A percentile compares a stretch with the other conserved stretches of the same genome.
Evolutionary conservation across 768 basidiomycete genomes (phyloP).

Genomic region (Trametes gibbosa): DNA sequence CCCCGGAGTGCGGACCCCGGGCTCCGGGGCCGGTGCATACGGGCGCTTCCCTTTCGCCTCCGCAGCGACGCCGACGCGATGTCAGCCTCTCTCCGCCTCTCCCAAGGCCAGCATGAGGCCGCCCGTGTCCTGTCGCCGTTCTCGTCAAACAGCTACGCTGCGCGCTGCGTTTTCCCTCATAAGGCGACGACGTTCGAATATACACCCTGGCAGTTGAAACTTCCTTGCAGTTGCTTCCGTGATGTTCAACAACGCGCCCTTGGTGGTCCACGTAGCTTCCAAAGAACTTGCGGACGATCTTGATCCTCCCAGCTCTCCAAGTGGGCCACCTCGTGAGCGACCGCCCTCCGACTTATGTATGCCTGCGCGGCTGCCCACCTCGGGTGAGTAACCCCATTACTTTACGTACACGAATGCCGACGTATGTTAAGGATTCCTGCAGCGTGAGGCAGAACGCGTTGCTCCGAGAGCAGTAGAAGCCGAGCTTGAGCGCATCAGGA

Average conservation of each 20-base stretch:
- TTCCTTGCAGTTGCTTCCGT: constrained; percentile 15
- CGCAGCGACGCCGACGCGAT: no score
- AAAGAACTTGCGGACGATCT: constrained; percentile 25
- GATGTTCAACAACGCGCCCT: constrained; percentile 55
- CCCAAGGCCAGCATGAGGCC: no score
- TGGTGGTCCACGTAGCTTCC: constrained; percentile 29
- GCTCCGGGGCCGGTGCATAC: no score
- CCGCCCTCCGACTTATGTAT: constrained; percentile 54
- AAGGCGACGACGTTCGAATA: background rate
- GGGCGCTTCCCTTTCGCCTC: no score
- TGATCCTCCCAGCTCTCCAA: background rate
- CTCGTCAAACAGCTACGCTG: no score
- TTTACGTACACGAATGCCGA: background rate
- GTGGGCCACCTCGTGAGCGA: constrained; percentile 33
- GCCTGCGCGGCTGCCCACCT: constrained; percentile 66
- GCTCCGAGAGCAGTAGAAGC: constrained; percentile 47
- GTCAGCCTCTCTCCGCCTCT: no score
- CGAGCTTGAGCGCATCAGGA: constrained; percentile 13
- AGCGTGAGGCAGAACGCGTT: constrained; percentile 62
- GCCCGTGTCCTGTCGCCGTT: no score
- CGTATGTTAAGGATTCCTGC: constrained; percentile 53
- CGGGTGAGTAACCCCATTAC: constrained; percentile 40
- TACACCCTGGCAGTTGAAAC: background rate
- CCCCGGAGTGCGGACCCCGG: no score
- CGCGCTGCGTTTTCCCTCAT: background rate